These are phyloP conservation scores for Curvularia eragrostidis DNA, from an alignment of 2,329 filamentous ascomycete genomes.

Conservation along the genomic window DNA sequence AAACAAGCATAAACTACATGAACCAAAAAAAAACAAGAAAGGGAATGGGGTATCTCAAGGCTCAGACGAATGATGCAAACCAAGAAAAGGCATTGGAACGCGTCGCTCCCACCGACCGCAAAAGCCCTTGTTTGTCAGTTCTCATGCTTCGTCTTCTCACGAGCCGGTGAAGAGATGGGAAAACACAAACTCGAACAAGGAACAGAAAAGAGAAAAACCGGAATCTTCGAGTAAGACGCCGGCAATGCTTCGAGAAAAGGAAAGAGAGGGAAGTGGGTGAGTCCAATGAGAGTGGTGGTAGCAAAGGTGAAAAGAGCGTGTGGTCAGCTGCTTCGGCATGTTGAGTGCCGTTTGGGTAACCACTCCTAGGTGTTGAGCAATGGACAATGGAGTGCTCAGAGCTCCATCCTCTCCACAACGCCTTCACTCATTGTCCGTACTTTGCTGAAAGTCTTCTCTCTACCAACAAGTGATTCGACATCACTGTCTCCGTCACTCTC, in stretches of 20 bases:
- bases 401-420: slow-evolving; percentile 61
- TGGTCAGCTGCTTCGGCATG: not conserved
- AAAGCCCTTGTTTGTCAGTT: slow-evolving; percentile 20
- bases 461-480: slow-evolving; percentile 39
- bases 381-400: slow-evolving; percentile 38
- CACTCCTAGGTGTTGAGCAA: not conserved
- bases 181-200: not conserved
- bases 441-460: slow-evolving; percentile 50
- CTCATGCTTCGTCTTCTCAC: slow-evolving; percentile 28
- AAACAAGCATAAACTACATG: not conserved
- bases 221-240: not conserved
- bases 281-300: not conserved
- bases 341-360: not conserved
- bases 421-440: slow-evolving; percentile 62
- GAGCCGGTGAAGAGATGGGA: slow-evolving; percentile 22
- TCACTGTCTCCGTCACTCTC: slow-evolving; percentile 45
- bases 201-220: not conserved
- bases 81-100: slow-evolving; percentile 23
- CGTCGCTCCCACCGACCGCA: slow-evolving; percentile 35
- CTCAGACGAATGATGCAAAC: slow-evolving; percentile 19
- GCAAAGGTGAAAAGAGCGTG: not conserved
- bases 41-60: slow-evolving; percentile 30
- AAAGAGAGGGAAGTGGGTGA: not conserved
- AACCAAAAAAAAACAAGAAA: slow-evolving; percentile 10
- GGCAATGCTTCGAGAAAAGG: not conserved